Base-by-base conservation (phyloP, 305 asterid species). In the Stenogyne calaminthoides region DNA sequence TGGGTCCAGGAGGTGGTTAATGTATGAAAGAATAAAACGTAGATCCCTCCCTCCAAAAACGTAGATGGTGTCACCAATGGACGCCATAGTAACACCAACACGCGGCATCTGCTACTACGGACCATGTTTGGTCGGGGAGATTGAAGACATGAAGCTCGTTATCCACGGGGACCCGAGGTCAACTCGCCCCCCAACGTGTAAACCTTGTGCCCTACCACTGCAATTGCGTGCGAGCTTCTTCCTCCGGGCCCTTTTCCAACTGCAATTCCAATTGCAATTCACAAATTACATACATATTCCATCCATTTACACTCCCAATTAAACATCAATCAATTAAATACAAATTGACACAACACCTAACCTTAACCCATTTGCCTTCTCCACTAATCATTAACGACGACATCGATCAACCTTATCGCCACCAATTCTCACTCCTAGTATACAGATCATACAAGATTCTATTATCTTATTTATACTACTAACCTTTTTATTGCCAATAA, bases 11-110 rank as follows among this genome's bases (percentile, higher is more conserved):
- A 82, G 72, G 65, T 63, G 0, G 91, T 69, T 18, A 47, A 16
- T 0, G 96, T 89, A 79, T 91, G 7, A 82, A 93, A 0, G 87
- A 81, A 67, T 89, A 90, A n/a, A n/a, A n/a, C n/a, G n/a, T n/a
- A n/a, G n/a, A n/a, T 93, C 98, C 75, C 97, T 85, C 36, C 98
- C 98, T 36, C 96, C 96, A 44, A 89, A 92, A 0, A 90, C 88
- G 64, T 84, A 93, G 58, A 90, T 78, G 72, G 83, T 81, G 5
- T 80, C 87, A 0, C 68, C 95, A 64, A 89, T 55, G 27, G 93
- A 65, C 1, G 88, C 84, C 97, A 93, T 93, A 0, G 91, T 83
- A 65, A 90, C 93, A 5, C 98, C 98, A n/a, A 92, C 93, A 54
- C 98, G 92, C 32, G 97, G 96, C 89, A 51, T 85, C 85, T 37